These are phyloP conservation scores for Ophiostoma perfectum DNA, from an alignment of 2,329 filamentous ascomycete species.

Conservation along the genomic window DNA sequence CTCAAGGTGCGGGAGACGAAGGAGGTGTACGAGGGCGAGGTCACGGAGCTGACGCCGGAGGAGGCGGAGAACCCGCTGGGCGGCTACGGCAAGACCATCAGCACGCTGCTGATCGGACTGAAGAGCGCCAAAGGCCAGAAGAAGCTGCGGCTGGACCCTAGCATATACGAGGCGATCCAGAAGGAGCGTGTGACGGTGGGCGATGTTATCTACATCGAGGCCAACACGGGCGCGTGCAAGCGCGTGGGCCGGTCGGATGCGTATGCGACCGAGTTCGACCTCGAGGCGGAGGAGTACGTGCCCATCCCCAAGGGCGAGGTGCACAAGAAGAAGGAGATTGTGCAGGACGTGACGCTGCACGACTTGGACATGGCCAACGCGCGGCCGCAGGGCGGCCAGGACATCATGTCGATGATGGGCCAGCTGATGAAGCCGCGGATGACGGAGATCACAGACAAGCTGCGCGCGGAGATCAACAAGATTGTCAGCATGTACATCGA, in stretches of 20 bases:
- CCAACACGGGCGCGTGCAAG: constrained; percentile 97
- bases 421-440: constrained; percentile 99
- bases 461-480: constrained; percentile 95
- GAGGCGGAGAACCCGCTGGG: constrained; percentile 97
- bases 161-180: constrained; percentile 98
- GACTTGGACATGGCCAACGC: constrained; percentile 95
- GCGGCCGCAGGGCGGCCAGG: constrained; percentile 90
- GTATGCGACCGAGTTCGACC: constrained; percentile 96
- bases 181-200: constrained; percentile 95
- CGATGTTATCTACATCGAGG: constrained; percentile 98
- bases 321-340: constrained; percentile 99
- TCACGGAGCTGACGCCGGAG: constrained; percentile 94
- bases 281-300: constrained; percentile 98
- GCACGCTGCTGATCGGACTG: constrained; percentile 85
- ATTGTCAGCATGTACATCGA: constrained; percentile 99
- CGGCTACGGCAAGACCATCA: constrained; percentile 95
- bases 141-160: constrained; percentile 92
- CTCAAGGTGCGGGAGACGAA: constrained; percentile 97
- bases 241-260: constrained; percentile 92
- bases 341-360: constrained; percentile 95
- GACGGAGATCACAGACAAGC: constrained; percentile 98
- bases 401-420: constrained; percentile 99
- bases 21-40: constrained; percentile 98
- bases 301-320: constrained; percentile 98
- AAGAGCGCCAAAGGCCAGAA: constrained; percentile 97